These are phyloP conservation scores for Arthrobotrys musiformis DNA, from an alignment of 2,329 filamentous ascomycete species.

Conservation along the genomic window DNA sequence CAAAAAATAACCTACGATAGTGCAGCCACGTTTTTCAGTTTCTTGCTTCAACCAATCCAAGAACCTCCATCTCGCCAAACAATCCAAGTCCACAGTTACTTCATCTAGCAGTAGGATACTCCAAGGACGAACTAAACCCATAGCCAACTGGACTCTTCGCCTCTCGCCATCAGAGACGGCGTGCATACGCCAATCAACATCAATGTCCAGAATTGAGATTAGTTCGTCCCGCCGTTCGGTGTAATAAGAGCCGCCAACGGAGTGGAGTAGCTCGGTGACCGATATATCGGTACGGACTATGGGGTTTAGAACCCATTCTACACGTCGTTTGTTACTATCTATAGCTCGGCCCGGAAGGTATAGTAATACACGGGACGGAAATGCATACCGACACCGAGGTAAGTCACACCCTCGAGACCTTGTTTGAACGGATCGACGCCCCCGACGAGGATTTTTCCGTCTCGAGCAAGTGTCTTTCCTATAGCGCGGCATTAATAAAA, in stretches of 20 bases:
- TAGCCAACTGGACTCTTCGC: conserved; percentile 89
- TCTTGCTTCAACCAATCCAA: conserved; percentile 85
- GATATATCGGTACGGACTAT: conserved; percentile 96
- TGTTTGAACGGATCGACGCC: conserved; percentile 92
- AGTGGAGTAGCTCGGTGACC: conserved; percentile 83
- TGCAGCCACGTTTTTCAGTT: conserved; percentile 83
- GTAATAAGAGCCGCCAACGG: conserved; percentile 86
- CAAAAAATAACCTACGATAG: conserved; percentile 67
- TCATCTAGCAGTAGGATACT: conserved; percentile 83
- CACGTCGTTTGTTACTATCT: neutral
- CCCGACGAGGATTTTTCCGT: conserved; percentile 77
- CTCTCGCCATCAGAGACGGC: conserved; percentile 90
- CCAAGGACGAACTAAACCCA: conserved; percentile 94
- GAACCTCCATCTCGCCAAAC: conserved; percentile 85
- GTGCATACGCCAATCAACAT: conserved; percentile 93
- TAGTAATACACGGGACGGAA: neutral
- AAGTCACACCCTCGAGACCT: conserved; percentile 90
- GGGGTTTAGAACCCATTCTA: conserved; percentile 95
- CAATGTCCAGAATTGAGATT: conserved; percentile 87
- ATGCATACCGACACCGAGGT: conserved; percentile 75
- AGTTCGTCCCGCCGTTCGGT: conserved; percentile 85
- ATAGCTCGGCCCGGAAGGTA: neutral
- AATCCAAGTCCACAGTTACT: conserved; percentile 94
- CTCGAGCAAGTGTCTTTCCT: conserved; percentile 90
- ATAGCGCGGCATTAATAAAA: conserved; percentile 64